Conservation (phyloP, 2,329 filamentous ascomycete species). For the Cercospora beticola region DNA sequence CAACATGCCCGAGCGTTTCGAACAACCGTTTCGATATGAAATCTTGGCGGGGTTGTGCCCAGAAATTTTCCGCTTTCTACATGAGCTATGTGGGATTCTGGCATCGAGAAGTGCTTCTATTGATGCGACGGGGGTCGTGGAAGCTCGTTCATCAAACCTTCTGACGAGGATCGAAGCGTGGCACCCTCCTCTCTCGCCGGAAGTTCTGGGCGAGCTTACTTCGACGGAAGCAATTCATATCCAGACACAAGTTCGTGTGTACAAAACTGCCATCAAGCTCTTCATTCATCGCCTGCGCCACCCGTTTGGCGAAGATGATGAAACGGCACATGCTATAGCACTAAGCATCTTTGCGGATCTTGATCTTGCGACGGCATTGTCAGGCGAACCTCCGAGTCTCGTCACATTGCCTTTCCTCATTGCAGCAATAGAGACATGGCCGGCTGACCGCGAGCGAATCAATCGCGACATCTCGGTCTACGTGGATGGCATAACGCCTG, state of each 20-base stretch:
- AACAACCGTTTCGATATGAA: not conserved
- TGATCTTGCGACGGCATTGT: not conserved
- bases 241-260: conserved; percentile 1
- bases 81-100: not conserved
- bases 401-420: conserved; percentile 4
- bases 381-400: not conserved
- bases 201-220: not conserved
- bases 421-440: conserved; percentile 1
- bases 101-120: not conserved
- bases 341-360: conserved; percentile 8
- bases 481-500: conserved; percentile 5
- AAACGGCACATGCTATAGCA: not conserved
- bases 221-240: not conserved
- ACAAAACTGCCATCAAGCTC: not conserved
- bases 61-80: not conserved
- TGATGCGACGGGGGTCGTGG: not conserved
- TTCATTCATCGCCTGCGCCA: conserved; percentile 9
- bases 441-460: not conserved
- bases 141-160: not conserved
- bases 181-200: not conserved
- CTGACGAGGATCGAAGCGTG: not conserved
- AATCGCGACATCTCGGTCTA: not conserved
- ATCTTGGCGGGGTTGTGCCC: not conserved
- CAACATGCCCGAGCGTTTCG: not conserved
- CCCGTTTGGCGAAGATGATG: conserved; percentile 9